Conservation (phyloP, 1,284 basidiomycete genomes). For the Ustilago vetiveriae region DNA sequence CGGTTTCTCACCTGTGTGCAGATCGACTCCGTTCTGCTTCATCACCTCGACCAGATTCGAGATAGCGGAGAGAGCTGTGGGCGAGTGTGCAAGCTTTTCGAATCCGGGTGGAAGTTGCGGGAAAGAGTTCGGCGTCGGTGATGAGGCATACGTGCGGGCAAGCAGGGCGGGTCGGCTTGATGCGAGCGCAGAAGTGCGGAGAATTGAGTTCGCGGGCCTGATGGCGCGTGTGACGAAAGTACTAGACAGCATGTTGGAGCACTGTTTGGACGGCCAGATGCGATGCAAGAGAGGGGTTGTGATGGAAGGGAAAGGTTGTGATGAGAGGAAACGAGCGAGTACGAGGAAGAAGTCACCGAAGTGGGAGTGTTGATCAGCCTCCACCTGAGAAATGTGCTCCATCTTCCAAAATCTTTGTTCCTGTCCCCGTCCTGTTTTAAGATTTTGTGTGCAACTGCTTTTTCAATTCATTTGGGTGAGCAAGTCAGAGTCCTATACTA, state of each 20-base stretch:
- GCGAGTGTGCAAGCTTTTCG: slow-evolving; percentile 55
- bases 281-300: background rate
- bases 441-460: too few species aligned
- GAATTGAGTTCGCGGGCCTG: background rate
- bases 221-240: slow-evolving; percentile 1
- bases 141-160: slow-evolving; percentile 21
- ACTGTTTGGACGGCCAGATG: too few species aligned
- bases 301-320: background rate
- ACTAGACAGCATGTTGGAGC: slow-evolving; percentile 8
- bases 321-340: too few species aligned
- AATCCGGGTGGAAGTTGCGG: slow-evolving; percentile 55
- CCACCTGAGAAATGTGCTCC: too few species aligned
- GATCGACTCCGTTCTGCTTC: slow-evolving; percentile 55
- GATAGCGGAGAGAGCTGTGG: slow-evolving; percentile 52
- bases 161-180: background rate
- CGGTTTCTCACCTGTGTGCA: slow-evolving; percentile 51
- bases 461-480: too few species aligned
- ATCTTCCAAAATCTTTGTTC: too few species aligned
- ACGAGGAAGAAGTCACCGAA: too few species aligned
- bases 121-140: slow-evolving; percentile 29
- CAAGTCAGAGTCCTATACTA: too few species aligned
- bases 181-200: background rate
- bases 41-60: slow-evolving; percentile 48
- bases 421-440: too few species aligned
- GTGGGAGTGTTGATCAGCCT: too few species aligned